A percentile compares a stretch with the other conserved stretches of the same genome.
Evolutionary conservation across 1,284 basidiomycete genomes (phyloP).

Genomic region (Exobasidium rhododendri): DNA sequence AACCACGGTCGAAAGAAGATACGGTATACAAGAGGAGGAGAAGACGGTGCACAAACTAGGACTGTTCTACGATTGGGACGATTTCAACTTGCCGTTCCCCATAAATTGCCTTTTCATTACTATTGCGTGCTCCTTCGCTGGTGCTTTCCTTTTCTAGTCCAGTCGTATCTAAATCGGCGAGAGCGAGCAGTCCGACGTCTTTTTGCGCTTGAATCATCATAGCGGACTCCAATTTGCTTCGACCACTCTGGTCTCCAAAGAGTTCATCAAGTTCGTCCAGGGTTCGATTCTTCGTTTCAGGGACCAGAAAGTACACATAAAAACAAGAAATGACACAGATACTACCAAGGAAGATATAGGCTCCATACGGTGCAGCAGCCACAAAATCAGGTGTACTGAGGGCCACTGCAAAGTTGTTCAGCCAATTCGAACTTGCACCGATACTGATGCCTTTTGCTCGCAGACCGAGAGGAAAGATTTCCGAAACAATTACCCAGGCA

Average conservation of each 20-base stretch:
- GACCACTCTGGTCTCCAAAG: slow-evolving; percentile 34
- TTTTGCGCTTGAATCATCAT: slow-evolving; percentile 30
- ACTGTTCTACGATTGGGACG: no score
- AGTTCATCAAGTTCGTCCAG: slow-evolving; percentile 65
- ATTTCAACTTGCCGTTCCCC: no score
- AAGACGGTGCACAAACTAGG: no score
- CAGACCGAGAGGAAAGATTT: slow-evolving; percentile 82
- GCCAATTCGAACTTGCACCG: slow-evolving; percentile 79
- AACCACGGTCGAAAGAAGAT: no score
- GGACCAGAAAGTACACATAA: slow-evolving; percentile 61
- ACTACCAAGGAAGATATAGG: slow-evolving; percentile 67
- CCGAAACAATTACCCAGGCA: slow-evolving; percentile 76
- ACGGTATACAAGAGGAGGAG: no score
- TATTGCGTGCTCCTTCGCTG: no score
- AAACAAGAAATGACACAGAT: slow-evolving; percentile 67
- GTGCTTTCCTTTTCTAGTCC: not conserved
- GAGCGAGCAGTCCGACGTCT: slow-evolving; percentile 31
- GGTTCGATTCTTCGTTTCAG: slow-evolving; percentile 72
- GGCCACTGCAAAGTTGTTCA: slow-evolving; percentile 67
- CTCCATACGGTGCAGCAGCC: slow-evolving; percentile 56
- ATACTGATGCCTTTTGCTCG: slow-evolving; percentile 77
- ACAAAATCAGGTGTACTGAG: slow-evolving; percentile 33
- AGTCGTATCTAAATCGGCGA: slow-evolving; percentile 32
- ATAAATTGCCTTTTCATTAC: no score
- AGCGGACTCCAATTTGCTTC: slow-evolving; percentile 30